A percentile compares a stretch with the other conserved stretches of the same genome.
Evolutionary conservation across 2,329 filamentous ascomycete species (phyloP).

Genomic region (Pseudogymnoascus sp.): DNA sequence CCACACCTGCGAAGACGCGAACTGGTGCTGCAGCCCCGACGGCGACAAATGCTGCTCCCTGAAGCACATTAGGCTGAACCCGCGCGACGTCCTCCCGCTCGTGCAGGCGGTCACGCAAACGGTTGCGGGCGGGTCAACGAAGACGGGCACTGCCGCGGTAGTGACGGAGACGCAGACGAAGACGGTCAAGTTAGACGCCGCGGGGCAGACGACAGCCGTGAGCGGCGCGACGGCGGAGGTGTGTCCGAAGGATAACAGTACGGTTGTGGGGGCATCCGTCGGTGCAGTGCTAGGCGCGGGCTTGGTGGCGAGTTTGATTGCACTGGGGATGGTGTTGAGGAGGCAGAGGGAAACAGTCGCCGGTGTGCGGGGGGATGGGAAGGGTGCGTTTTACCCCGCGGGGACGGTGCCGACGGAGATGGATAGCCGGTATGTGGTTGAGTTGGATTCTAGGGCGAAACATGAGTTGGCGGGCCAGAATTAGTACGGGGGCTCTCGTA

Average conservation of each 20-base stretch:
- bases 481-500: not conserved
- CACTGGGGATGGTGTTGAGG: not conserved
- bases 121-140: not conserved
- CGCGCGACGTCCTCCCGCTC: not conserved
- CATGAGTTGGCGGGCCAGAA: not conserved
- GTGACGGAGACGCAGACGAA: not conserved
- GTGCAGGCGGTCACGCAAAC: not conserved
- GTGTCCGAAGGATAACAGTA: not conserved
- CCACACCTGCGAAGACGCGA: not conserved
- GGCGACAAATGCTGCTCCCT: not conserved
- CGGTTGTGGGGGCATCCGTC: not conserved
- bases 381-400: not conserved
- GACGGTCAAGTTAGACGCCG: not conserved
- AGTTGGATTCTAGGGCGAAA: not conserved
- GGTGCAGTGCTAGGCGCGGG: not conserved
- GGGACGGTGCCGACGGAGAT: not conserved
- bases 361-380: not conserved
- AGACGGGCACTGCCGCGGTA: not conserved
- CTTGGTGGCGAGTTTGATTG: not conserved
- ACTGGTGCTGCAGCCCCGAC: not conserved
- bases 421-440: conserved; percentile 1
- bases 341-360: not conserved
- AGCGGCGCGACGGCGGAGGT: not conserved
- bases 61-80: not conserved
- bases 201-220: not conserved